Evolutionary conservation across 2,329 filamentous ascomycete genomes (phyloP), one percentile per base, ranked within the genome.

Genomic region (Paecilomyces variotii): DNA sequence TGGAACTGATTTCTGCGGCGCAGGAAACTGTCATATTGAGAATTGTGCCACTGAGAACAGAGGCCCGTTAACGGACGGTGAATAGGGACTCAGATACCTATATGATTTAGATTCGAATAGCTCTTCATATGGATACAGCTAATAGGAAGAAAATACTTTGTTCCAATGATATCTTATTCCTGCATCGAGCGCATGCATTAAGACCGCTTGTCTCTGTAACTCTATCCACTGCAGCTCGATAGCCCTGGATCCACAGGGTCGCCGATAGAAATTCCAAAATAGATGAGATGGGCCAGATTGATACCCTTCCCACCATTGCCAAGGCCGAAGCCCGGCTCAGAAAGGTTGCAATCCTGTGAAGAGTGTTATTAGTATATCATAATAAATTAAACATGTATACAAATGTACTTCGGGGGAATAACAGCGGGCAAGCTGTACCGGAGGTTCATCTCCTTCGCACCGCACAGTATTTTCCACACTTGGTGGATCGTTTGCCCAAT

Each of bases 21-120:
- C 63, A 49, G 64, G 66, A 34, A 61, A 61, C 55, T 67, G 65
- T 60, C 66, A 67, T 35, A 63, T 65, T 28, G 62, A 67, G 5
- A 54, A 54, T 54, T 68, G 66, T 63, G 63, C 61, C 34, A 59
- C 64, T 53, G 64, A 67, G 56, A 64, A 55, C 53, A 64, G 65
- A 19, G 65, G 67, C 39, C 64, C 62, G 4, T 61, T 56, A 32
- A 65, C 61, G 6, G 63, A 62, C 56, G 65, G 68, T 35, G 61
- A 63, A 56, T 68, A 65, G 59, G 66, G 67, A 3, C 66, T 64
- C 35, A 57, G 19, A 19, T 19, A 19, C 19, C 19, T 19, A 19
- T 19, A 19, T 19, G 19, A 19, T 19, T 19, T 19, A 19, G 19
- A 19, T 19, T 19, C 19, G 19, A 19, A 19, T 19, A 19, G 19